Evolutionary conservation across 2,329 filamentous ascomycete species (phyloP).

Genomic region (Fusarium sambucinum): DNA sequence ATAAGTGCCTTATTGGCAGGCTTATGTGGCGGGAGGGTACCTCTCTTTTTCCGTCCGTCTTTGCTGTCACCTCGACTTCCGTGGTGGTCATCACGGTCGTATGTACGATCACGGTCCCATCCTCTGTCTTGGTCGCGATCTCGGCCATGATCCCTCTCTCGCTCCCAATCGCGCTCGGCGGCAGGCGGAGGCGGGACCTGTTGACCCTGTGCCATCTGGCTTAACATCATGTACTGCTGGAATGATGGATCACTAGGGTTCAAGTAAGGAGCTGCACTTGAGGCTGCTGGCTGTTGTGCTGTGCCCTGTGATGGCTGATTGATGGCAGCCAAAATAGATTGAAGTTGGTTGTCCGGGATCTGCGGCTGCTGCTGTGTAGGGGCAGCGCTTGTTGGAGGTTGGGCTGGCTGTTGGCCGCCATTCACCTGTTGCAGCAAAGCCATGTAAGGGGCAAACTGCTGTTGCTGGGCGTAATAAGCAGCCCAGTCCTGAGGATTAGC

Average conservation of each 20-base stretch:
- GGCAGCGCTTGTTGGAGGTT: conserved; percentile 21
- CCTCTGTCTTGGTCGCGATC: conserved; percentile 51
- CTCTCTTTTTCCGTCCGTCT: conserved; percentile 57
- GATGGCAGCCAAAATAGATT: conserved; percentile 60
- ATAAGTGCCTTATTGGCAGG: conserved; percentile 68
- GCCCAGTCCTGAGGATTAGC: conserved; percentile 53
- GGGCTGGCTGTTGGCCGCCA: conserved; percentile 49
- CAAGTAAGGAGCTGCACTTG: conserved; percentile 45
- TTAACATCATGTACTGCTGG: conserved; percentile 56
- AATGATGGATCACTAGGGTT: conserved; percentile 57
- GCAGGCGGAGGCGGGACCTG: conserved; percentile 43
- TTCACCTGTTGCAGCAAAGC: conserved; percentile 57
- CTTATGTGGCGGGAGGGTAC: conserved; percentile 57
- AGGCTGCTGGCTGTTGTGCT: conserved; percentile 39
- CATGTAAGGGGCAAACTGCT: conserved; percentile 59
- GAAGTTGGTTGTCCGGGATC: conserved; percentile 56
- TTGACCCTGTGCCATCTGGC: conserved; percentile 54
- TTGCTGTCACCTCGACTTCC: conserved; percentile 52
- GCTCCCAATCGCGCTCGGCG: conserved; percentile 52
- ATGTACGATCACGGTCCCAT: conserved; percentile 46
- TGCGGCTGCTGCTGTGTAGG: conserved; percentile 47
- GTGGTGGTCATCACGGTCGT: conserved; percentile 52
- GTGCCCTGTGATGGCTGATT: conserved; percentile 52
- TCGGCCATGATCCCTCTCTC: conserved; percentile 31
- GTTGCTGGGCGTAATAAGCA: conserved; percentile 58